These are phyloP conservation scores for Seminavis robusta DNA, from an alignment of 108 stramenopile species.

Conservation along the genomic window DNA sequence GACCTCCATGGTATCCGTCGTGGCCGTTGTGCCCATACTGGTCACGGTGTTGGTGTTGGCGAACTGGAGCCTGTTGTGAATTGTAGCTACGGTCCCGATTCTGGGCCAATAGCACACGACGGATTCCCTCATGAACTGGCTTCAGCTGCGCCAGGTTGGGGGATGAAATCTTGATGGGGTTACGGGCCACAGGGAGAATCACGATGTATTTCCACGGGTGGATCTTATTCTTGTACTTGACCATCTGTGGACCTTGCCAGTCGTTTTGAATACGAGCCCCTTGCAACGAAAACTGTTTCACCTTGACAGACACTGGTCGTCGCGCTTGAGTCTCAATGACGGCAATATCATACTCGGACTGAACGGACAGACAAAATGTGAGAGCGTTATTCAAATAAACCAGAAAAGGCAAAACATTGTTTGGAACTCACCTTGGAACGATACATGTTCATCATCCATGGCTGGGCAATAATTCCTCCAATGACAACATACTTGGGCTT, in stretches of 20 bases:
- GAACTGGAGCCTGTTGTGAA: background rate
- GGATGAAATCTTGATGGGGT: slow-evolving; percentile 89
- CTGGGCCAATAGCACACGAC: slow-evolving; percentile 79
- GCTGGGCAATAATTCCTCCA: slow-evolving; percentile 91
- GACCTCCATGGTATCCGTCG: background rate
- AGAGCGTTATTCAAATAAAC: background rate
- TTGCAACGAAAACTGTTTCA: slow-evolving; percentile 88
- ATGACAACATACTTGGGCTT: slow-evolving; percentile 90
- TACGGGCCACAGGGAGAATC: slow-evolving; percentile 71
- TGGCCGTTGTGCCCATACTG: background rate
- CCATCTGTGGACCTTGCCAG: slow-evolving; percentile 92
- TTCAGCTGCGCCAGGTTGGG: slow-evolving; percentile 79
- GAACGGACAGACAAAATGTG: background rate
- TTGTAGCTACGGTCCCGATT: slow-evolving; percentile 52
- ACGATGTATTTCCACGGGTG: slow-evolving; percentile 91
- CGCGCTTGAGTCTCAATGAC: slow-evolving; percentile 89
- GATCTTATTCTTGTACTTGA: slow-evolving; percentile 90
- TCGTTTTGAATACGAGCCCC: slow-evolving; percentile 89
- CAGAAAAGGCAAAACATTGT: background rate
- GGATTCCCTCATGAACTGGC: slow-evolving; percentile 83
- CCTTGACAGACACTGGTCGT: slow-evolving; percentile 87
- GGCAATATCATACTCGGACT: slow-evolving; percentile 90
- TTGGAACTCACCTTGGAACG: slow-evolving; percentile 73
- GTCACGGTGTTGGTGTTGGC: background rate
- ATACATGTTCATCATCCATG: slow-evolving; percentile 95